phyloP scores from a whole-genome alignment of 495 filamentous ascomycete genomes.

The Pseudotulostoma volvatum region DNA sequence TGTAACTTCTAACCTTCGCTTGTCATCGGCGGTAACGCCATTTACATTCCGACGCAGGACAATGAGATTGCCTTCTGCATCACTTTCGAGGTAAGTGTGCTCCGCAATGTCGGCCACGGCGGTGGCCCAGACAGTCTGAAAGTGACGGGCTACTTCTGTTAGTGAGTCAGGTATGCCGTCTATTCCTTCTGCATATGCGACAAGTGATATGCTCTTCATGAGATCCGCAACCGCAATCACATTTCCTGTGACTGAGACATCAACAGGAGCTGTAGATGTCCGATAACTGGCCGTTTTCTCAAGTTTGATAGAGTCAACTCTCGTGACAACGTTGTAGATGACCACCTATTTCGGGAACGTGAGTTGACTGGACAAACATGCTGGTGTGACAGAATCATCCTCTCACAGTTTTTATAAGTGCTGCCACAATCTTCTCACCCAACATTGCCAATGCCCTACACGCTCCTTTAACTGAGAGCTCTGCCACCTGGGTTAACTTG shows the following conservation, averaged over 20 bases:
- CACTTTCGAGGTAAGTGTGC: slow-evolving; percentile 60
- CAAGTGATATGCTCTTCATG: slow-evolving; percentile 78
- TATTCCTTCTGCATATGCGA: slow-evolving; percentile 42
- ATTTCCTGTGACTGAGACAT: slow-evolving; percentile 52
- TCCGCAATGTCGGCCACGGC: slow-evolving; percentile 55
- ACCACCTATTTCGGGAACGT: slow-evolving; percentile 29
- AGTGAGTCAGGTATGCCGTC: slow-evolving; percentile 33
- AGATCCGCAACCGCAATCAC: slow-evolving; percentile 75
- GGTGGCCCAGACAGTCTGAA: slow-evolving; percentile 65
- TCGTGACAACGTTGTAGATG: slow-evolving; percentile 36
- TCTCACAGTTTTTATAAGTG: slow-evolving; percentile 67
- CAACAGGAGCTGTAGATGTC: slow-evolving; percentile 70
- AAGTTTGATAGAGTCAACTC: slow-evolving; percentile 34
- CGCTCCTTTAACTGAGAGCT: slow-evolving; percentile 49
- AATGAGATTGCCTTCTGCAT: slow-evolving; percentile 75
- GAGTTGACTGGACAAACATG: too few relatives aligned
- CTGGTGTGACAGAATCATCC: too few relatives aligned
- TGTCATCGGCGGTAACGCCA: slow-evolving; percentile 60
- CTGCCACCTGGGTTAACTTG: slow-evolving; percentile 48
- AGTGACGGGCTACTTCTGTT: slow-evolving; percentile 63
- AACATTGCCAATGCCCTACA: slow-evolving; percentile 64
- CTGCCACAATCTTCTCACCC: slow-evolving; percentile 66
- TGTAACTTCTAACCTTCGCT: slow-evolving; percentile 49
- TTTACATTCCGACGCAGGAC: slow-evolving; percentile 54
- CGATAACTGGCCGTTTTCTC: slow-evolving; percentile 57